Evolutionary conservation across 2,329 filamentous ascomycete genomes (phyloP).

Genomic region (Dactylellina cionopaga): DNA sequence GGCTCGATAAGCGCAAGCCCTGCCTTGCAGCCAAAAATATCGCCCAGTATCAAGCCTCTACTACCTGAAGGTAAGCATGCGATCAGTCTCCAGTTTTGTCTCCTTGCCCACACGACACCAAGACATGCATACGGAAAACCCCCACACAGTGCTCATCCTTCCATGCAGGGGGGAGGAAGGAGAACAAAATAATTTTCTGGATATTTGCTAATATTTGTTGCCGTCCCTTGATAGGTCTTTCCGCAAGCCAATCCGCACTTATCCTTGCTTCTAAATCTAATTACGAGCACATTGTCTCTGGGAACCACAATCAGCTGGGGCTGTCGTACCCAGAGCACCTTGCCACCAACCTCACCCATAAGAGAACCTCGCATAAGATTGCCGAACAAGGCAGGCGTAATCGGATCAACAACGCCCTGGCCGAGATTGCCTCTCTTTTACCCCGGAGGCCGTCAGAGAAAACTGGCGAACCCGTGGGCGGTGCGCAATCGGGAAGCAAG

Average conservation of each 20-base stretch:
- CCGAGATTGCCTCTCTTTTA: slow-evolving; percentile 88
- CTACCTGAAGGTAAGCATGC: slow-evolving; percentile 73
- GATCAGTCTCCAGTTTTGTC: slow-evolving; percentile 47
- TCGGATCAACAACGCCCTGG: slow-evolving; percentile 90
- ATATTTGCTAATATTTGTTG: slow-evolving; percentile 38
- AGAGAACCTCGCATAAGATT: slow-evolving; percentile 96
- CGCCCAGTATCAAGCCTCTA: slow-evolving; percentile 91
- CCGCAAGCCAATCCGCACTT: slow-evolving; percentile 72
- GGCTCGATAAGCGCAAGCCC: slow-evolving; percentile 60
- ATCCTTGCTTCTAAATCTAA: slow-evolving; percentile 94
- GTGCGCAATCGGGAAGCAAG: slow-evolving; percentile 71
- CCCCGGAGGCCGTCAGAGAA: slow-evolving; percentile 65
- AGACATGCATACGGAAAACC: slow-evolving; percentile 20
- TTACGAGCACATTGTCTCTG: slow-evolving; percentile 96
- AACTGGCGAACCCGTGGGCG: slow-evolving; percentile 3
- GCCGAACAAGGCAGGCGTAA: slow-evolving; percentile 96
- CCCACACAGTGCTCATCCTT: slow-evolving; percentile 15
- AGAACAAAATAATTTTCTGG: slow-evolving; percentile 20
- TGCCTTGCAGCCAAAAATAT: slow-evolving; percentile 86
- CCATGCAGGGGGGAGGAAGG: slow-evolving; percentile 24
- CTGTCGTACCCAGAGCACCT: slow-evolving; percentile 90
- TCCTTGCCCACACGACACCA: slow-evolving; percentile 38
- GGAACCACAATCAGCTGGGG: slow-evolving; percentile 81
- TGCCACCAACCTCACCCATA: slow-evolving; percentile 92
- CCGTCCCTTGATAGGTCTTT: slow-evolving; percentile 59